Conservation (phyloP, 2,329 filamentous ascomycete species). For the Nothopassalora personata region DNA sequence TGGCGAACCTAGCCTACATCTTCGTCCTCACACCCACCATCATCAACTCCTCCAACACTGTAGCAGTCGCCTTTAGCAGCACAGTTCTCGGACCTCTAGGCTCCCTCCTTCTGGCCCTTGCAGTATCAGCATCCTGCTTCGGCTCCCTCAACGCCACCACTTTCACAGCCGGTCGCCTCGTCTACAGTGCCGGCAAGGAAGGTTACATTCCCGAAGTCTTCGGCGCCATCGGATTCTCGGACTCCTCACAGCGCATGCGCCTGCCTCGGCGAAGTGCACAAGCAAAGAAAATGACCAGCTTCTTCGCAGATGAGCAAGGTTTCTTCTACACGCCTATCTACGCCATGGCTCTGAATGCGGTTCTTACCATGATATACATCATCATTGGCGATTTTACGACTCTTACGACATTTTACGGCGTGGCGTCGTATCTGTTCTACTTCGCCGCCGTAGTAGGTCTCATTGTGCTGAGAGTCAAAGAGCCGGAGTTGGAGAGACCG, state of each 20-base stretch:
- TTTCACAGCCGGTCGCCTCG: constrained; percentile 85
- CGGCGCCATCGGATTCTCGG: constrained; percentile 69
- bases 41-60: constrained; percentile 84
- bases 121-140: constrained; percentile 88
- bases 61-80: constrained; percentile 89
- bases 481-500: constrained; percentile 81
- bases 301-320: constrained; percentile 71
- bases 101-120: constrained; percentile 75
- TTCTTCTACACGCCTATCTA: constrained; percentile 93
- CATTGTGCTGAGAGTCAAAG: constrained; percentile 80
- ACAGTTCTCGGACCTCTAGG: constrained; percentile 84
- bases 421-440: constrained; percentile 95
- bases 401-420: constrained; percentile 92
- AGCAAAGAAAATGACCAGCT: constrained; percentile 53
- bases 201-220: constrained; percentile 84
- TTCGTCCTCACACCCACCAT: constrained; percentile 76
- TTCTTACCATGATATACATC: constrained; percentile 71
- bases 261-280: constrained; percentile 46
- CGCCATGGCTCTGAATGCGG: constrained; percentile 76
- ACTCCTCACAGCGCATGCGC: constrained; percentile 31
- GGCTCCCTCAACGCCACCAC: constrained; percentile 90
- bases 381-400: constrained; percentile 85
- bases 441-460: constrained; percentile 91
- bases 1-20: constrained; percentile 92
- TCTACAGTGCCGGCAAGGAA: constrained; percentile 93